Conservation (phyloP, 2,329 filamentous ascomycete genomes). For the Elsinoe ampelina region DNA sequence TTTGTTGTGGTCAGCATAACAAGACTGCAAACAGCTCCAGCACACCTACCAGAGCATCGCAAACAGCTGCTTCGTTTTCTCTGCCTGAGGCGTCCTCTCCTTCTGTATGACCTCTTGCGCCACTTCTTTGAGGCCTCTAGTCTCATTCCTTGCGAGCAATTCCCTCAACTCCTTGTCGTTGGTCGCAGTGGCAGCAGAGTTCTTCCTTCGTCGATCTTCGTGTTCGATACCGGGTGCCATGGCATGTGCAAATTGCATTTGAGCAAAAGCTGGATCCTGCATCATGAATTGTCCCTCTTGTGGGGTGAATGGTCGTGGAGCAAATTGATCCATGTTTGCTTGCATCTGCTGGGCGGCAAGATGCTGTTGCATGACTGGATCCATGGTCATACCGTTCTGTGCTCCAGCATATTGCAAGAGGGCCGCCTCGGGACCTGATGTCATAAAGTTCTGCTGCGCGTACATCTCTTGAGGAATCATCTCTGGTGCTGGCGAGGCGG, state of each 20-base stretch:
- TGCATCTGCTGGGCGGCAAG: conserved; percentile 13
- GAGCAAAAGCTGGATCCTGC: conserved; percentile 10
- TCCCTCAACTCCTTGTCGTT: conserved; percentile 75
- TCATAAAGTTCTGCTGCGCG: conserved; percentile 15
- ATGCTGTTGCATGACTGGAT: conserved; percentile 17
- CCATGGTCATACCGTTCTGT: conserved; percentile 16
- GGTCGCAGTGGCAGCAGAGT: conserved; percentile 61
- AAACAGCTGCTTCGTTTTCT: conserved; percentile 76
- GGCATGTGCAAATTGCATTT: conserved; percentile 13
- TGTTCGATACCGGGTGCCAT: conserved; percentile 22
- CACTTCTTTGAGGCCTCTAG: conserved; percentile 60
- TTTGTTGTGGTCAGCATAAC: conserved; percentile 27
- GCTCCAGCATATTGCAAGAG: conserved; percentile 16
- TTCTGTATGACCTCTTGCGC: conserved; percentile 68
- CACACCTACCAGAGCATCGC: conserved; percentile 74
- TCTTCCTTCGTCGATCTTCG: conserved; percentile 42
- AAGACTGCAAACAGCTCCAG: background rate
- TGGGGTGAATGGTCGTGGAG: conserved; percentile 8
- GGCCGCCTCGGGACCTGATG: conserved; percentile 14
- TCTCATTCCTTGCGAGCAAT: conserved; percentile 59
- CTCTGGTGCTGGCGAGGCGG: conserved; percentile 18
- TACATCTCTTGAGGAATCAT: conserved; percentile 16
- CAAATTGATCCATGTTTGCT: conserved; percentile 12
- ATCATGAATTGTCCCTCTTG: conserved; percentile 13
- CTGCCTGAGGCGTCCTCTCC: conserved; percentile 69